Conservation (phyloP, 345 rosid species). For the Syzygium jambos region DNA sequence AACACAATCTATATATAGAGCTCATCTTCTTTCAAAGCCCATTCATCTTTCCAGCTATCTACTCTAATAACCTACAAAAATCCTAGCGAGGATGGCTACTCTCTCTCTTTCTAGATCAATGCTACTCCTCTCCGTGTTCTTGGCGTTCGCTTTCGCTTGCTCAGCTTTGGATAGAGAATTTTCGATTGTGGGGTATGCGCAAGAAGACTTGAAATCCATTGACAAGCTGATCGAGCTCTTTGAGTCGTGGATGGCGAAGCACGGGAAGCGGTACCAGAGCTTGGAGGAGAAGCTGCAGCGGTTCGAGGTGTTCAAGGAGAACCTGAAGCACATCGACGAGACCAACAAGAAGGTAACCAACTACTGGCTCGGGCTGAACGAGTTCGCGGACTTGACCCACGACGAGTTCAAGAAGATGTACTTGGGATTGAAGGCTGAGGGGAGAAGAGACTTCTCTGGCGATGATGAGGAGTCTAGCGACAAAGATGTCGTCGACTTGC, state of each 20-base stretch:
- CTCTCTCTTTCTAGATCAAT: neutral
- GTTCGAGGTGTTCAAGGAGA: constrained; percentile 66
- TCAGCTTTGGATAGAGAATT: constrained; percentile 45
- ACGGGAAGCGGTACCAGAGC: constrained; percentile 44
- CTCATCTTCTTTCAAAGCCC: neutral
- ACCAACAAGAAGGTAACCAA: constrained; percentile 51
- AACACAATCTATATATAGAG: constrained; percentile 20
- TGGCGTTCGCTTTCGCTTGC: constrained; percentile 17
- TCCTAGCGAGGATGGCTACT: constrained; percentile 25
- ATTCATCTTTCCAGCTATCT: neutral
- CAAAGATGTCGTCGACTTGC: constrained; percentile 30
- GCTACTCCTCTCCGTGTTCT: constrained; percentile 23
- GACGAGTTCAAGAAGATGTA: constrained; percentile 68
- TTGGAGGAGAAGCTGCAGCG: constrained; percentile 57
- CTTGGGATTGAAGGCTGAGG: constrained; percentile 33
- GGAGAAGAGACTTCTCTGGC: constrained; percentile 7
- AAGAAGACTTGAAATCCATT: constrained; percentile 44
- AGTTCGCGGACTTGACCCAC: constrained; percentile 71
- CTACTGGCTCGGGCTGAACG: constrained; percentile 75
- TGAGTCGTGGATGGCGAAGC: constrained; percentile 66
- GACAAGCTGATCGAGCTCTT: constrained; percentile 57
- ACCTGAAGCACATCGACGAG: constrained; percentile 65
- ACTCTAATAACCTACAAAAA: neutral
- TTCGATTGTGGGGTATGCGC: constrained; percentile 70
- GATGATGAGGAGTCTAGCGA: constrained; percentile 20